Evolutionary conservation across 1,139 yeast species (phyloP).

Genomic region (Zhuliangozyma blackwelliae): DNA sequence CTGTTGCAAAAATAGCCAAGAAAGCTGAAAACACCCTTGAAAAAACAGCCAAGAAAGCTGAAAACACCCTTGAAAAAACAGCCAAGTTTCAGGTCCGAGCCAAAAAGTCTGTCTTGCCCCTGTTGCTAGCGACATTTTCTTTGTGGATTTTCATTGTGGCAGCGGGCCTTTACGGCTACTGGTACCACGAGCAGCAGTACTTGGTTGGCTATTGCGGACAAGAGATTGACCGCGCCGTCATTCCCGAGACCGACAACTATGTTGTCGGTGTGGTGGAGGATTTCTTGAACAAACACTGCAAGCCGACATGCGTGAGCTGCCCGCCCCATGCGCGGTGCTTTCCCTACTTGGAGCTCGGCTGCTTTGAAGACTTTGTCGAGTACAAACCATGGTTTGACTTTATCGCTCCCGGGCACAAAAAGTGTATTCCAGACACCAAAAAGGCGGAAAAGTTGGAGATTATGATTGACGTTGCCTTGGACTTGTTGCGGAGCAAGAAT

Average conservation of each 20-base stretch:
- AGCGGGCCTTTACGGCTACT: slow-evolving; percentile 36
- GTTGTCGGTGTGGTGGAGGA: slow-evolving; percentile 21
- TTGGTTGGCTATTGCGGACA: slow-evolving; percentile 67
- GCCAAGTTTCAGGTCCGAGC: too few species aligned
- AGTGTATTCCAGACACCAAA: slow-evolving; percentile 74
- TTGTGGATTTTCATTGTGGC: slow-evolving; percentile 28
- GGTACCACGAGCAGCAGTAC: slow-evolving; percentile 61
- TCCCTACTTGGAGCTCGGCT: slow-evolving; percentile 53
- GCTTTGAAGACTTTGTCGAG: slow-evolving; percentile 66
- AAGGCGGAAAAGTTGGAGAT: slow-evolving; percentile 66
- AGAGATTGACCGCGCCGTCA: slow-evolving; percentile 41
- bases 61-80: too few species aligned
- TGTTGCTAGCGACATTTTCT: slow-evolving; percentile 14
- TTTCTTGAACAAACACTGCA: slow-evolving; percentile 32
- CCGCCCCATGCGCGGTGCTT: slow-evolving; percentile 80
- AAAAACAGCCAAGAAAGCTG: too few species aligned
- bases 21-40: too few species aligned
- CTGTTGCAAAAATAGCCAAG: too few species aligned
- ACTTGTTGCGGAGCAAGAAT: slow-evolving; percentile 62
- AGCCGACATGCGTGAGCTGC: slow-evolving; percentile 71
- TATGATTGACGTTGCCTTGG: slow-evolving; percentile 64
- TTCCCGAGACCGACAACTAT: slow-evolving; percentile 18
- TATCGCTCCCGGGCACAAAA: slow-evolving; percentile 37
- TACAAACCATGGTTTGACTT: slow-evolving; percentile 61
- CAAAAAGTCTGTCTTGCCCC: too few species aligned